A percentile compares a stretch with the other conserved stretches of the same genome.
phyloP scores from a whole-genome alignment of 1,139 yeast species.

The Taphrina confusa region DNA sequence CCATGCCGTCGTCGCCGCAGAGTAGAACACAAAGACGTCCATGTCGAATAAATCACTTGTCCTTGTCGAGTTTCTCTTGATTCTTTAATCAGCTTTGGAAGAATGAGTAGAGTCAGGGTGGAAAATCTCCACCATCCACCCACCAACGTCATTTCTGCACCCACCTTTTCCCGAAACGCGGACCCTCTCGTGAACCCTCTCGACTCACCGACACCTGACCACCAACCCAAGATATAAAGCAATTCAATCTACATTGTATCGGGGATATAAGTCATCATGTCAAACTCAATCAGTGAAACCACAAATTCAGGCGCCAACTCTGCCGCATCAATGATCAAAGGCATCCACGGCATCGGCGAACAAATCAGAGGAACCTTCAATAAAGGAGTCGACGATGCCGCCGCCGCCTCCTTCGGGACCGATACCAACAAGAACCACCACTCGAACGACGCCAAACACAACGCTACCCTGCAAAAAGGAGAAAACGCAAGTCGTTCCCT shows the following conservation, averaged over 20 bases:
- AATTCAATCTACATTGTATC: too few species aligned
- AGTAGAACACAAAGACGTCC: conserved; percentile 31
- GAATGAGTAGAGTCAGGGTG: neutral
- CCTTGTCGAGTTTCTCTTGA: neutral
- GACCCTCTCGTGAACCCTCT: too few species aligned
- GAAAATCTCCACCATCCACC: neutral
- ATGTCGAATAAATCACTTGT: neutral
- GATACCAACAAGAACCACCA: conserved; percentile 22
- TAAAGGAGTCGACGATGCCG: conserved; percentile 28
- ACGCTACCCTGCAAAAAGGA: conserved; percentile 24
- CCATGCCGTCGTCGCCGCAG: conserved; percentile 30
- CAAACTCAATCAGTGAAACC: conserved; percentile 11
- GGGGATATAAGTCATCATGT: too few species aligned
- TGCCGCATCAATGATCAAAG: conserved; percentile 13
- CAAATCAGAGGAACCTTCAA: conserved; percentile 30
- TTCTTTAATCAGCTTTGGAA: neutral
- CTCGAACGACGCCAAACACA: conserved; percentile 24
- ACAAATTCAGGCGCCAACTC: conserved; percentile 13
- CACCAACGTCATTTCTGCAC: conserved; percentile 11
- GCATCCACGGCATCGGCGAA: conserved; percentile 33
- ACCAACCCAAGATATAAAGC: too few species aligned
- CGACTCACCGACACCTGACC: too few species aligned
- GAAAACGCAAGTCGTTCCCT: conserved; percentile 4
- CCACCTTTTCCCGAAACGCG: too few species aligned
- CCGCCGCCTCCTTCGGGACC: conserved; percentile 21